Evolutionary conservation across 257 asterid genomes (phyloP), one percentile per base, ranked within the genome.

Genomic region (Eucommia ulmoides): DNA sequence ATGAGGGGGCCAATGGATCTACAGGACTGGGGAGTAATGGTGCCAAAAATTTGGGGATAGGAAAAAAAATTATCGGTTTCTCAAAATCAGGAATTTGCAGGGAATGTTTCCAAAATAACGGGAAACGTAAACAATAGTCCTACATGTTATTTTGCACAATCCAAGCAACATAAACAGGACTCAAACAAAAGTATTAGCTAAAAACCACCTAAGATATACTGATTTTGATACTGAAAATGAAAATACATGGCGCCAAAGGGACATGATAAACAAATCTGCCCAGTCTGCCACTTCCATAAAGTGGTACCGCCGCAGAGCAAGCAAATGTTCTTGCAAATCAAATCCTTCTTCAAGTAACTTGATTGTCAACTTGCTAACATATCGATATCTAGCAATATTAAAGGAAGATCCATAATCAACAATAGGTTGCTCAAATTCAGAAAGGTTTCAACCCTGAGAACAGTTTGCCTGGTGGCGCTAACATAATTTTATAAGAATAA

Each of bases 211-310:
- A 1, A 15, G 19, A n/a, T 42, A 42, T n/a, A n/a, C n/a, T n/a
- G n/a, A n/a, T n/a, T n/a, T n/a, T n/a, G n/a, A 6, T 15, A 42
- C 16, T 63, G 59, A 24, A 33, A 58, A 68, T 3, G 60, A 24
- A 52, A 74, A 53, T 80, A 89, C 98, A 64, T 68, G 87, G 50
- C 60, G 76, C 84, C 82, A 72, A 51, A 91, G 88, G 48, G 98
- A 85, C 78, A 60, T 63, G 69, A 91, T 81, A 70, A 91, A 91
- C 63, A 83, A 73, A 68, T 91, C 94, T n/a, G 84, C 94, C 98
- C 98, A 91, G 66, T 91, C 98, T 24, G 96, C 96, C 19, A 76
- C 56, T 76, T 80, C 96, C 98, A 91, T 86, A 74, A 91, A 86
- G 79, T 91, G 87, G 62, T 80, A 91, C 51, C 92, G 74, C 56